Conservation (phyloP, 2,329 filamentous ascomycete species). For the Dothideomycetidae sp. region DNA sequence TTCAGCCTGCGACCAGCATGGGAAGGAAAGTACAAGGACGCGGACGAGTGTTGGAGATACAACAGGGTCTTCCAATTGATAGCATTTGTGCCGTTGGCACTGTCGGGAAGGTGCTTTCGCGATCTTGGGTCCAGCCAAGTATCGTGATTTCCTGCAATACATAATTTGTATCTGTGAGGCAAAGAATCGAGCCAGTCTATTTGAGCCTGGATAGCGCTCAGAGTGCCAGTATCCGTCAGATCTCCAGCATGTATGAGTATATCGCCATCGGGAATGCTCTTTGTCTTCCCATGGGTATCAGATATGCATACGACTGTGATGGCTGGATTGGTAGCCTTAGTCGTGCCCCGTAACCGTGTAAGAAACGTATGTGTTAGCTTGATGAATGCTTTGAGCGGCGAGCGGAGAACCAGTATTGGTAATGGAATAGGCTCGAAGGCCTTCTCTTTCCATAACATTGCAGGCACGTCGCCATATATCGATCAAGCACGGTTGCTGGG, state of each 20-base stretch:
- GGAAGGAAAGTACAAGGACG: constrained; percentile 46
- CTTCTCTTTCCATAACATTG: constrained; percentile 6
- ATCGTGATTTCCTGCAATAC: constrained; percentile 82
- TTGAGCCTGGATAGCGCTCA: constrained; percentile 62
- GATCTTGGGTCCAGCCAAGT: constrained; percentile 62
- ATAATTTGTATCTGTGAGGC: constrained; percentile 65
- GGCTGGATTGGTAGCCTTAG: constrained; percentile 37
- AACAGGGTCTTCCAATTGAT: constrained; percentile 54
- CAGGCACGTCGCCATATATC: no score
- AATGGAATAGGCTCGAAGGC: constrained; percentile 15
- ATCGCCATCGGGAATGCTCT: constrained; percentile 57
- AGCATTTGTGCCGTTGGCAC: constrained; percentile 12
- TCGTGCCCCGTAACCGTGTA: constrained; percentile 51
- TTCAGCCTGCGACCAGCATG: constrained; percentile 43
- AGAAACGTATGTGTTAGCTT: constrained; percentile 34
- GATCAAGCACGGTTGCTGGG: no score
- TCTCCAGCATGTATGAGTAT: constrained; percentile 85
- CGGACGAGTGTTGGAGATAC: constrained; percentile 59
- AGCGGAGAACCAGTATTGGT: constrained; percentile 16
- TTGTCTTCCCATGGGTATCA: constrained; percentile 61
- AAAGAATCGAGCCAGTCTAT: constrained; percentile 66
- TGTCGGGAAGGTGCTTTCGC: constrained; percentile 23
- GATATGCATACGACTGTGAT: constrained; percentile 78
- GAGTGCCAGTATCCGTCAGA: constrained; percentile 58
- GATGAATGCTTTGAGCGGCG: constrained; percentile 29